Evolutionary conservation across 75 land plant species (phyloP).

Genomic region (Isoetes taiwanensis): DNA sequence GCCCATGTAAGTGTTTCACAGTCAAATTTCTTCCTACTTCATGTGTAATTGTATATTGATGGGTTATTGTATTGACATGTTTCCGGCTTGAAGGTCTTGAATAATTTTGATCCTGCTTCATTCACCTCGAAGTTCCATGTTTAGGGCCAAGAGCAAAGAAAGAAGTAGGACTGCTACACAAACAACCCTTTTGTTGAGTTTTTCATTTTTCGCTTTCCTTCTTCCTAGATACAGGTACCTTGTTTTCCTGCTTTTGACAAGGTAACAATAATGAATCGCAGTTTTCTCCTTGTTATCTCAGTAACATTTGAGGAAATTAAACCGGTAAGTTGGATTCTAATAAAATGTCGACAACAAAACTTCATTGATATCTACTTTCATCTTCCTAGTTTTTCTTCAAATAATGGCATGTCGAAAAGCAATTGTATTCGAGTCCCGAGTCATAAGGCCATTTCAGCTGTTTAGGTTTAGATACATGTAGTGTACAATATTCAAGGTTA

Average conservation of each 20-base stretch:
- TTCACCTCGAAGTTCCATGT: conserved; percentile 93
- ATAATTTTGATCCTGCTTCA: conserved; percentile 99
- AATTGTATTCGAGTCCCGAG: conserved; percentile 92
- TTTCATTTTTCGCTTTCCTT: too few relatives aligned
- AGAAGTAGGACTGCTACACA: too few relatives aligned
- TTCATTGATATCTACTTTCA: conserved; percentile 84
- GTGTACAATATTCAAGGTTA: too few relatives aligned
- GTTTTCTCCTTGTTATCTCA: not conserved
- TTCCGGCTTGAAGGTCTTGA: conserved; percentile 85
- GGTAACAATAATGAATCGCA: too few relatives aligned
- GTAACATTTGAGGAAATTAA: not conserved
- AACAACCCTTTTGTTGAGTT: too few relatives aligned
- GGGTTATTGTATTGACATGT: conserved; percentile 1
- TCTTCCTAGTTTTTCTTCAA: conserved; percentile 57
- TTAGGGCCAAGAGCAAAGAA: conserved; percentile 89
- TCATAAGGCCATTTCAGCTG: too few relatives aligned
- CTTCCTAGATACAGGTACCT: too few relatives aligned
- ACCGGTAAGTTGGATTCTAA: conserved; percentile 26
- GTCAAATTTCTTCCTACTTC: not conserved
- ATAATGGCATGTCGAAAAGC: conserved; percentile 61
- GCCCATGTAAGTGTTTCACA: conserved; percentile 70
- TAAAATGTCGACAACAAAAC: conserved; percentile 68
- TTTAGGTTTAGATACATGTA: too few relatives aligned
- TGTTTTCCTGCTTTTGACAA: too few relatives aligned
- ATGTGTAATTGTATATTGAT: not conserved